A percentile compares a stretch with the other conserved stretches of the same genome.
Conservation (phyloP, 257 asterid genomes). For the Scutellaria galericulata region DNA sequence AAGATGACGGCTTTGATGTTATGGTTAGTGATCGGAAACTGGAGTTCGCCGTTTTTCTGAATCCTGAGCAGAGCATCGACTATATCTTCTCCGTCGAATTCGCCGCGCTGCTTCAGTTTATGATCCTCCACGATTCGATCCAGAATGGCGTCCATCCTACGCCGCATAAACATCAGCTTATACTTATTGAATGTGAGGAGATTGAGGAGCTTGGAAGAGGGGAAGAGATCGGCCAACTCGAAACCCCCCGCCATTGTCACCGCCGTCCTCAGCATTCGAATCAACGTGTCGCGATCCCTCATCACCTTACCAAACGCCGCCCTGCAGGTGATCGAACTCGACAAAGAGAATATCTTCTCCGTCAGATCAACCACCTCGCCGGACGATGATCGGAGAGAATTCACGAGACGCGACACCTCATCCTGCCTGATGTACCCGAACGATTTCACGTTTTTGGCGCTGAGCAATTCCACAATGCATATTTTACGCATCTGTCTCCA, state of each 20-base stretch:
- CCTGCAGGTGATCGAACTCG: constrained; percentile 33
- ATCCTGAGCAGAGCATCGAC: constrained; percentile 40
- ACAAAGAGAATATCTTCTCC: background rate
- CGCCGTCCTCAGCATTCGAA: constrained; percentile 13
- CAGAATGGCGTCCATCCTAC: constrained; percentile 30
- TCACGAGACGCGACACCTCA: constrained; percentile 28
- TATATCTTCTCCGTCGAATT: constrained; percentile 37
- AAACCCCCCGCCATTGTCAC: constrained; percentile 34
- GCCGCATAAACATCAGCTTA: constrained; percentile 31
- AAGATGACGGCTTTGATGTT: constrained; percentile 45
- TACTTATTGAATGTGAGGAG: constrained; percentile 13
- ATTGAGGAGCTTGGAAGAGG: constrained; percentile 38
- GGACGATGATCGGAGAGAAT: constrained; percentile 13
- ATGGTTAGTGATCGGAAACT: constrained; percentile 36
- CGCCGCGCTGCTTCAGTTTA: constrained; percentile 33
- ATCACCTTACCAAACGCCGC: constrained; percentile 44
- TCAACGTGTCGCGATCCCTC: constrained; percentile 30
- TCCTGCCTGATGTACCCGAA: constrained; percentile 33
- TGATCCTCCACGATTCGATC: constrained; percentile 37
- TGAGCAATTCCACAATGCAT: constrained; percentile 43
- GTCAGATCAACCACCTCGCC: constrained; percentile 32
- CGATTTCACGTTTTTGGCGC: constrained; percentile 36
- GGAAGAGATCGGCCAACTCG: constrained; percentile 43
- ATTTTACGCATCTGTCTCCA: constrained; percentile 55
- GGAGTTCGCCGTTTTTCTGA: constrained; percentile 31